Percentiles rank a stretch among this genome's conserved stretches.
Conservation (phyloP, 305 asterid species). For the Fraxinus paxiana region DNA sequence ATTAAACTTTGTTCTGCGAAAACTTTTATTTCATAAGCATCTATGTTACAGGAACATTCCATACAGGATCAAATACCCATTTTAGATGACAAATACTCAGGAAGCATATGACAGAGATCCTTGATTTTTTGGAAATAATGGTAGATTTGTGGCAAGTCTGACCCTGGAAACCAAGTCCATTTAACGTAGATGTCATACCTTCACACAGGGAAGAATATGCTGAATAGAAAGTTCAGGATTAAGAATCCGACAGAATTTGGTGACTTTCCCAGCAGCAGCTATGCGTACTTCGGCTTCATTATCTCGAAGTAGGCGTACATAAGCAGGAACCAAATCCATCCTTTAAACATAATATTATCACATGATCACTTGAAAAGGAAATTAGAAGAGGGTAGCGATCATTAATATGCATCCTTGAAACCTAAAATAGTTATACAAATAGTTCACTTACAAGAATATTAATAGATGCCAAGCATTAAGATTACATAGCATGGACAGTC, state of each 20-base stretch:
- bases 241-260: constrained; percentile 77
- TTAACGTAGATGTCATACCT: constrained; percentile 39
- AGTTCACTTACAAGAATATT: constrained; percentile 8
- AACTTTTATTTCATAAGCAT: neutral
- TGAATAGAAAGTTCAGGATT: constrained; percentile 81
- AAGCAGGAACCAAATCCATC: constrained; percentile 93
- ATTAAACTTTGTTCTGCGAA: neutral
- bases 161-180: neutral
- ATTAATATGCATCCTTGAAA: neutral
- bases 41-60: neutral
- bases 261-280: constrained; percentile 95
- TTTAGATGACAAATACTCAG: neutral
- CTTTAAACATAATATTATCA: constrained; percentile 31
- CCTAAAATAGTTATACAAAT: neutral
- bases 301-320: constrained; percentile 87
- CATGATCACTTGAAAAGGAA: too few species aligned
- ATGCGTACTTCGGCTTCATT: constrained; percentile 95
- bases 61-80: neutral
- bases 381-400: neutral
- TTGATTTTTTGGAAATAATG: neutral
- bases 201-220: constrained; percentile 95
- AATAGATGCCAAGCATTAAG: neutral
- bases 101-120: neutral
- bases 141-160: neutral
- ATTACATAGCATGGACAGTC: neutral